Evolutionary conservation across 2,329 filamentous ascomycete species (phyloP), one percentile per base, ranked within the genome.

Genomic region (Colletotrichum musae): DNA sequence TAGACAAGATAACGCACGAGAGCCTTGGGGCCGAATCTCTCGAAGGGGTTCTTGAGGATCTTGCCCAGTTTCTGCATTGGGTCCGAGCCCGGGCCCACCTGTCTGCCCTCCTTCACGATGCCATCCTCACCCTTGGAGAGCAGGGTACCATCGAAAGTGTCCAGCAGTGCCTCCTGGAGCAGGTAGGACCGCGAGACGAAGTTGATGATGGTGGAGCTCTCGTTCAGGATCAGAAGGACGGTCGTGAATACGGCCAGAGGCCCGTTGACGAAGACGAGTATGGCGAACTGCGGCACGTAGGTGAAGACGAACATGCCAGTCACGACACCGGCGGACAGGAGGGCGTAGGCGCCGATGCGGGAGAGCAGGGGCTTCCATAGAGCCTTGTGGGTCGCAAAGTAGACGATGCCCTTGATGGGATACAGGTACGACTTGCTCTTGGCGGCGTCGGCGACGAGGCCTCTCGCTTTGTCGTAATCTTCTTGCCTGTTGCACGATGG

Each of bases 281-380:
- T 80, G 1, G 94, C 93, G 26, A 94, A 88, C 83, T 98, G 95
- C 0, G 95, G 95, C 9, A 91, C 77, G 78, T 97, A 98, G 57
- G 94, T 93, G 77, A 98, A 91, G 74, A 92, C 84, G 81, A 98
- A 98, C 94, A 98, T 97, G 79, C 88, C 85, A 12, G 85, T 85
- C 1, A 95, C 91, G 53, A 98, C 91, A 52, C 89, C 88, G 10
- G 91, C 80, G 15, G 93, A 94, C 2, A 97, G 87, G 1, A 87
- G 86, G 58, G 97, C 73, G 32, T 92, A 94, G 3, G 88, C 87
- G 2, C 84, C 78, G 52, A 91, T 78, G 68, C 85, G 85, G 6
- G 85, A 86, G 45, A 86, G 72, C 51, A 91, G 85, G 1, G 89
- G 89, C 74, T 85, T 85, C 89, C 89, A 91, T 53, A 91, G 78